Evolutionary conservation across 176 grass and related monocot genomes (phyloP), one percentile per base, ranked within the genome.

Genomic region (Themeda triandra): DNA sequence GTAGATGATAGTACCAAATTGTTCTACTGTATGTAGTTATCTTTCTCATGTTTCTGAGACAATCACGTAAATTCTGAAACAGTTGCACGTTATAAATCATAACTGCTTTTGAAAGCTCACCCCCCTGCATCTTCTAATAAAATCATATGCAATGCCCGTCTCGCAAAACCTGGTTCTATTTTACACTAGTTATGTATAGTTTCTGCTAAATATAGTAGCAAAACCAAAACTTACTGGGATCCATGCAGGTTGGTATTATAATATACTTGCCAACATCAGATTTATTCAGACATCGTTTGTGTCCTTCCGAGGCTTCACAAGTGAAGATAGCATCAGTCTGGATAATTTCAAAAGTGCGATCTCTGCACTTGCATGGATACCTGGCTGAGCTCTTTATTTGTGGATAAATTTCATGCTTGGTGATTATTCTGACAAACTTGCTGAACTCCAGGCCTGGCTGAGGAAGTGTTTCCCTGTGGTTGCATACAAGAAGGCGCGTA

Each of bases 231-330:
- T 32, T 59, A 58, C 24, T 65, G 18, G 65, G 4, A 71, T 60
- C 74, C 71, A 83, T 90, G 69, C 77, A 98, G 93, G 93, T 98
- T 90, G 96, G 96, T 79, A 95, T 98, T 82, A 95, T 98, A 71
- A 95, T 98, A 93, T 98, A 98, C 70, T 73, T 98, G 66, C 93
- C 96, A 82, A 95, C 91, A 83, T 54, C 85, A 5, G 41, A 44
- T 44, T 44, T 44, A 44, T 44, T 12, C 11, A 13, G 10, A 44
- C 11, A 44, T 11, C 3, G 41, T 3, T 44, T 44, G 41, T 44
- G 41, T 44, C 8, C 0, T 44, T 44, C 41, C 41, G 7, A 41
- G 41, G 11, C 41, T 44, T 44, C 41, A 44, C 41, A 44, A 44
- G 41, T 44, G 41, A 44, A 13, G 13, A 44, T 44, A 44, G 11